Base-by-base conservation (phyloP, 2,329 filamentous ascomycete species). In the Fusarium buharicum region DNA sequence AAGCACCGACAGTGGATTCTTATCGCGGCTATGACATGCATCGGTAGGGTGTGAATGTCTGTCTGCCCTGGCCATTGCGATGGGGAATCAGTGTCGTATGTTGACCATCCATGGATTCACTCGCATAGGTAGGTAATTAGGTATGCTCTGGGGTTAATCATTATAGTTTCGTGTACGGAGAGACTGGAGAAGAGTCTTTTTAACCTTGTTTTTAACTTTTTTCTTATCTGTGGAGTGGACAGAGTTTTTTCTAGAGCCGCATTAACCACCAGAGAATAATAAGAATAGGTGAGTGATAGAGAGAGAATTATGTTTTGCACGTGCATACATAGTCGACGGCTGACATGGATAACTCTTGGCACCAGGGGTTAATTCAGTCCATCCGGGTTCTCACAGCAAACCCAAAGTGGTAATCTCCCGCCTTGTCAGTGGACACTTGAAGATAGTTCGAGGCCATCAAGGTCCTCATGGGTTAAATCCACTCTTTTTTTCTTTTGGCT, bases 361-460 rank as follows among this genome's bases (percentile, higher is more conserved):
- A 34, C 36, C 63, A 66, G 49, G 63, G 63, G 37, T 66, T 24
- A 24, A 16, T 34, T 28, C 44, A 66, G 51, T 57, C 63, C 51
- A 66, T 66, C 63, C 64, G 64, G 63, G 63, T 66, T 55, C 63
- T 66, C 63, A 50, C 31, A 36, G 45, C 31, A 41, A 44, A 24
- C 56, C 49, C 51, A 67, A 47, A 52, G 46, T 45, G 64, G 64
- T 34, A 67, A 54, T 50, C 20, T 52, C 46, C 59, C 50, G 44
- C 30, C 62, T 60, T 27, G 49, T 30, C 24, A 41, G 39, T 18
- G 50, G 33, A 16, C 40, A 61, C 49, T 63, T 16, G 22, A 36
- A 24, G 46, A 6, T 27, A 49, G 40, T 22, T n/a, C 55, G 49
- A 54, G 62, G 49, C 68, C 59, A 66, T 71, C 69, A 60, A 64